Percentiles rank a stretch among this genome's conserved stretches.
phyloP scores from a whole-genome alignment of 352 stramenopile species.

The Phytophthora vignae region DNA sequence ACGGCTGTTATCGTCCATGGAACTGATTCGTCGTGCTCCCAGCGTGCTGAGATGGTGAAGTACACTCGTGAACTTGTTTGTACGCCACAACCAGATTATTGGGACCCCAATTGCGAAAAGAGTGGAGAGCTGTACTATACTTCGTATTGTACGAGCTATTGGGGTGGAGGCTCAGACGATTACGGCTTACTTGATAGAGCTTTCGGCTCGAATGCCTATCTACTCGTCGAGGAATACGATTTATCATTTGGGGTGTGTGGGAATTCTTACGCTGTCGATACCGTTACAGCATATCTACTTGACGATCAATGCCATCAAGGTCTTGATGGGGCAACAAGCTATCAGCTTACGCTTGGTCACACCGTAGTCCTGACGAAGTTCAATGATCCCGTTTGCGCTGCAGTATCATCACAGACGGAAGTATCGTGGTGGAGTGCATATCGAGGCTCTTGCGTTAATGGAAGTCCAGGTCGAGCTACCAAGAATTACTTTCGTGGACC shows the following conservation, averaged over 20 bases:
- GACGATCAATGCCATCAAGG: conserved; percentile 13
- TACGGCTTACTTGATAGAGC: background rate
- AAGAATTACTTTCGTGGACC: conserved; percentile 5
- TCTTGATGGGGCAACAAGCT: conserved; percentile 1
- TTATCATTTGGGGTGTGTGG: background rate
- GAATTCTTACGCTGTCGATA: background rate
- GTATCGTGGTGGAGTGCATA: background rate
- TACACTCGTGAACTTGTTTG: conserved; percentile 8
- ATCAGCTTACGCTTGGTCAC: conserved; percentile 5
- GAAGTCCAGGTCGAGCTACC: background rate
- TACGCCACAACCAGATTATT: background rate
- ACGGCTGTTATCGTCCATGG: background rate
- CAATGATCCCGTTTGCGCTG: background rate
- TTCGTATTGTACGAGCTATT: conserved; percentile 9
- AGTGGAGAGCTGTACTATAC: background rate
- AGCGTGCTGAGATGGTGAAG: background rate
- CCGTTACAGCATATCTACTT: conserved; percentile 4
- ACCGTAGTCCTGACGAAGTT: conserved; percentile 7
- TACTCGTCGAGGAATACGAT: conserved; percentile 18
- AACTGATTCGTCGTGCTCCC: conserved; percentile 12
- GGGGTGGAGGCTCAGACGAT: background rate
- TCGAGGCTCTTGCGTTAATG: background rate
- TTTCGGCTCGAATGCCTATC: conserved; percentile 10
- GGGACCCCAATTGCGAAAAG: background rate
- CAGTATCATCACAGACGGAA: background rate